These are phyloP conservation scores for Corylus americana DNA, from an alignment of 306 rosid species.

Conservation along the genomic window DNA sequence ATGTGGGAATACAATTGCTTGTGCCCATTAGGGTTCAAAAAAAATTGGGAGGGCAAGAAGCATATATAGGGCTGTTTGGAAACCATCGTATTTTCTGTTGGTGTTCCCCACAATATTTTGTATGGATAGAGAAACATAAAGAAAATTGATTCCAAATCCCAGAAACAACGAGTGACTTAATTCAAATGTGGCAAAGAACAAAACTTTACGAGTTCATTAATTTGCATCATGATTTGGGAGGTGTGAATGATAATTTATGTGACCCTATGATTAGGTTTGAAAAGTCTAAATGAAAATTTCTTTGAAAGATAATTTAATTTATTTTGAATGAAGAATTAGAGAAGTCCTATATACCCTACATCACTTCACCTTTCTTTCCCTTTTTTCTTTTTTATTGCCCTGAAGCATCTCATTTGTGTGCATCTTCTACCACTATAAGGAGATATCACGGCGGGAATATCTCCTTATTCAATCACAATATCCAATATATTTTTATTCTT, in stretches of 20 bases:
- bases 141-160: neutral
- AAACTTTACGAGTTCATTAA: neutral
- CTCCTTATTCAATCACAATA: neutral
- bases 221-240: too few relatives aligned
- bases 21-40: too few relatives aligned
- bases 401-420: slow-evolving; percentile 3
- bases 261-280: neutral
- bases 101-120: too few relatives aligned
- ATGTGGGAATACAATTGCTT: too few relatives aligned
- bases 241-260: neutral
- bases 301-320: neutral
- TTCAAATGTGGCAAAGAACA: neutral
- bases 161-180: neutral
- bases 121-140: neutral
- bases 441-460: neutral
- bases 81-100: too few relatives aligned
- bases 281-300: neutral
- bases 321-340: neutral
- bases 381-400: neutral
- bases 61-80: too few relatives aligned
- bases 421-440: neutral
- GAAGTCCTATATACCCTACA: neutral
- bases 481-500: too few relatives aligned
- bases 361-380: neutral
- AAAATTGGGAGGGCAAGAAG: too few relatives aligned